Evolutionary conservation across 2,329 filamentous ascomycete species (phyloP).

Genomic region (Pseudopithomyces maydicus): DNA sequence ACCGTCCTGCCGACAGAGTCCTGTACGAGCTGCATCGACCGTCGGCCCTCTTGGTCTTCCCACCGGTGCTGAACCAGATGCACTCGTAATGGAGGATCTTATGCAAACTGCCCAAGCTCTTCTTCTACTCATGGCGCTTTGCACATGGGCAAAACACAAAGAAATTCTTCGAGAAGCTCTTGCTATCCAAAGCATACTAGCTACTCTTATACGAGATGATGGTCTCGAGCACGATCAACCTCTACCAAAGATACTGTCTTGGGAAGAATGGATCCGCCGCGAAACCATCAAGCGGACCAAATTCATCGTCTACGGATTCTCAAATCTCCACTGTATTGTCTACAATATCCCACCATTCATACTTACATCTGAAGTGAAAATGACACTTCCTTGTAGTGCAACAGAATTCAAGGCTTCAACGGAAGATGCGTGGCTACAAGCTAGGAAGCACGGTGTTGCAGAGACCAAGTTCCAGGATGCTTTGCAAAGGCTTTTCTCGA

Average conservation of each 20-base stretch:
- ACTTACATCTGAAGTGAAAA: slow-evolving; percentile 59
- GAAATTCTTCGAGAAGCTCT: slow-evolving; percentile 63
- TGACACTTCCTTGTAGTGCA: slow-evolving; percentile 60
- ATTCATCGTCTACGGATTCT: slow-evolving; percentile 62
- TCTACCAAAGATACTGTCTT: slow-evolving; percentile 60
- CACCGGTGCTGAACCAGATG: slow-evolving; percentile 22
- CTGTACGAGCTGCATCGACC: slow-evolving; percentile 21
- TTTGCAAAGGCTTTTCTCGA: slow-evolving; percentile 39
- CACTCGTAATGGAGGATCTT: slow-evolving; percentile 28
- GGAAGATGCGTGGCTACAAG: slow-evolving; percentile 55
- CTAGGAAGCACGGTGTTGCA: slow-evolving; percentile 25
- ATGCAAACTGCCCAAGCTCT: slow-evolving; percentile 72
- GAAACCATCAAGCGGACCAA: slow-evolving; percentile 61
- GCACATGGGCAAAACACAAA: slow-evolving; percentile 64
- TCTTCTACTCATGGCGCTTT: slow-evolving; percentile 64
- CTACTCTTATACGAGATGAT: slow-evolving; percentile 61
- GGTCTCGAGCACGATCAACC: slow-evolving; percentile 60
- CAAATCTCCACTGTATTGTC: slow-evolving; percentile 65
- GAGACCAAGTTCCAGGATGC: slow-evolving; percentile 40
- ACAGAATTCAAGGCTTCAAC: slow-evolving; percentile 61
- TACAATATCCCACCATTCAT: slow-evolving; percentile 66
- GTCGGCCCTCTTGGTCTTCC: slow-evolving; percentile 35
- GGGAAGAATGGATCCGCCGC: slow-evolving; percentile 59
- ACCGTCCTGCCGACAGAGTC: slow-evolving; percentile 19
- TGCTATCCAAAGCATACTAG: slow-evolving; percentile 61